These are phyloP conservation scores for Citrus inodora DNA, from an alignment of 345 rosid species.

Conservation along the genomic window DNA sequence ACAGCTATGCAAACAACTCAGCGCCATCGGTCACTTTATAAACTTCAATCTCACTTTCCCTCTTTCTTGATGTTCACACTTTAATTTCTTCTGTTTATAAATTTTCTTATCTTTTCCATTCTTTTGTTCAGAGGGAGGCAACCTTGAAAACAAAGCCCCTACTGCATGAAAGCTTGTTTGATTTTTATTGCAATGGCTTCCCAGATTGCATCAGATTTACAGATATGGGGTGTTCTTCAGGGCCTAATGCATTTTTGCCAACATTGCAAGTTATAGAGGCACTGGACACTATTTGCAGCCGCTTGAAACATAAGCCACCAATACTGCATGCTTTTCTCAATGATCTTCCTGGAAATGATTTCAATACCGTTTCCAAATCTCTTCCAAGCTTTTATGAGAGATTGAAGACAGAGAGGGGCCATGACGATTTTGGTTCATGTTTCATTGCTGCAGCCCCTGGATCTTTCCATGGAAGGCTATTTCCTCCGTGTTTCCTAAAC, in stretches of 20 bases:
- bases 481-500: conserved; percentile 16
- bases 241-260: conserved; percentile 1
- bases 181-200: background rate
- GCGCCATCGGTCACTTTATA: background rate
- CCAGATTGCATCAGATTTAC: conserved; percentile 7
- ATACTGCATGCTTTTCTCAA: conserved; percentile 11
- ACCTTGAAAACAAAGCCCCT: background rate
- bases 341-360: conserved; percentile 29
- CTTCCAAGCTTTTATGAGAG: conserved; percentile 15
- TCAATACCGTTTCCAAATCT: conserved; percentile 14
- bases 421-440: conserved; percentile 7
- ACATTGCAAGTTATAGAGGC: background rate
- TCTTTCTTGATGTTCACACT: background rate
- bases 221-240: conserved; percentile 12
- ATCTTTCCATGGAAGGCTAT: conserved; percentile 21
- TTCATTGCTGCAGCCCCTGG: conserved; percentile 20
- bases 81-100: background rate
- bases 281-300: background rate
- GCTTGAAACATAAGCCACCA: background rate
- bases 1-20: conserved; percentile 21
- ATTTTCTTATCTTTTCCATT: no score
- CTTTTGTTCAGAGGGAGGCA: background rate
- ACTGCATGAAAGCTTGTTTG: background rate
- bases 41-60: no score
- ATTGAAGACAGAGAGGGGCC: background rate